Evolutionary conservation across 306 rosid species (phyloP), one percentile per base, ranked within the genome.

Genomic region (Casuarina equisetifolia): DNA sequence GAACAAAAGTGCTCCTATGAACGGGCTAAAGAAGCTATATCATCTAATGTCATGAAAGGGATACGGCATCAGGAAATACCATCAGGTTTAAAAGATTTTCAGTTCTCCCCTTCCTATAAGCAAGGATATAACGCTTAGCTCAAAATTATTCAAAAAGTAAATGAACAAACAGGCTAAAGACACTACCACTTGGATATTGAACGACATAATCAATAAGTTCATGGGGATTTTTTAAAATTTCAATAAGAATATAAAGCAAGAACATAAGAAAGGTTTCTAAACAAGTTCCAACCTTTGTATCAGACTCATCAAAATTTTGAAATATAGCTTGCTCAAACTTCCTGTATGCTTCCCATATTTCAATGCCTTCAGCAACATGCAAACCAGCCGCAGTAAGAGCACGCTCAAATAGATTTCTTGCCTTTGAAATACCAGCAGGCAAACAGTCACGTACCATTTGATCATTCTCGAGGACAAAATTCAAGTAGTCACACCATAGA

Each of bases 321-420:
- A 82, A 80, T 72, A 92, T 76, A 64, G 96, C 85, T 84, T 81
- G 92, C 86, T 95, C 97, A 76, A 83, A 95, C 52, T 85, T 75
- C 77, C 93, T 84, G 84, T 88, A 95, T 68, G 90, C 89, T 78
- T 91, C 92, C 99, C 99, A 95, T 82, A 95, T 79, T 78, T 80
- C 86, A 79, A 63, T 82, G 36, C 97, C 99, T 80, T 95, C 86
- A 2, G 89, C 55, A 77, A 95, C 83, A 86, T 92, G 97, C 92
- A 95, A 81, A 77, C 99, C 97, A 68, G 85, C 87, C 15, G 97
- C 96, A 38, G 97, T 87, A 79, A 95, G 93, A 63, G 97, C 97
- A 54, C 79, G 85, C 78, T 95, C 97, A 83, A 87, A 95, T 38
- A 92, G 84, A 78, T 87, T 97, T 82, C 96, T 88, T 62, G 87